Evolutionary conservation across 2,329 filamentous ascomycete species (phyloP).

Genomic region (Hypomyces perniciosus): DNA sequence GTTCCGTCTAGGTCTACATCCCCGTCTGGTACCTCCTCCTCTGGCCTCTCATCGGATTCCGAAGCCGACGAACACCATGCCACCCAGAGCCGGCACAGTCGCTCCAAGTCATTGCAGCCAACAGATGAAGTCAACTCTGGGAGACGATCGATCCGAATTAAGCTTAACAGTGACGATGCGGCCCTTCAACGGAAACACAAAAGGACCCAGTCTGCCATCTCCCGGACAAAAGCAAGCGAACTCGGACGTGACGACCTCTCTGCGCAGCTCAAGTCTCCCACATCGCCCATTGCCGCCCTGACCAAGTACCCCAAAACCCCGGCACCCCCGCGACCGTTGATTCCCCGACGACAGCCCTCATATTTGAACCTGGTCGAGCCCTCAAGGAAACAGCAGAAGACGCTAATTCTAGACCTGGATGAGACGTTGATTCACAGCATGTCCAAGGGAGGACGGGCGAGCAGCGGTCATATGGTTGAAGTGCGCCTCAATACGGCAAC

Average conservation of each 20-base stretch:
- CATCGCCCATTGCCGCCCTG: conserved; percentile 69
- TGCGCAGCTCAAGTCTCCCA: conserved; percentile 87
- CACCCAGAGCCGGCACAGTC: conserved; percentile 43
- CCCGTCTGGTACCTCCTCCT: conserved; percentile 45
- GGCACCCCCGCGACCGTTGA: conserved; percentile 79
- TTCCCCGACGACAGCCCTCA: conserved; percentile 83
- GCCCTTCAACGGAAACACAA: conserved; percentile 64
- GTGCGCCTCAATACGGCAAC: conserved; percentile 75
- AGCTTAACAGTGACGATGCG: conserved; percentile 75
- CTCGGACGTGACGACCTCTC: conserved; percentile 49
- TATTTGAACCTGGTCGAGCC: conserved; percentile 60
- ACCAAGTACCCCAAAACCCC: conserved; percentile 89
- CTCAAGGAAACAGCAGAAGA: conserved; percentile 68
- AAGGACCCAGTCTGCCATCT: conserved; percentile 49
- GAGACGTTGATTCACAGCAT: conserved; percentile 98
- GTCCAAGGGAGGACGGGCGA: conserved; percentile 93
- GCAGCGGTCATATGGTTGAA: conserved; percentile 97
- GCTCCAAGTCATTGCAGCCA: conserved; percentile 56
- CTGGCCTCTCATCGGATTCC: conserved; percentile 64
- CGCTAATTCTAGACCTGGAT: conserved; percentile 88
- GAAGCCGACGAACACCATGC: conserved; percentile 50
- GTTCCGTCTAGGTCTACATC: conserved; percentile 22
- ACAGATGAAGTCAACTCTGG: conserved; percentile 59
- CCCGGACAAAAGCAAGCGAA: conserved; percentile 36
- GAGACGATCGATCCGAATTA: conserved; percentile 82